phyloP scores from a whole-genome alignment of 495 filamentous ascomycete genomes.

The Podospora sp. region DNA sequence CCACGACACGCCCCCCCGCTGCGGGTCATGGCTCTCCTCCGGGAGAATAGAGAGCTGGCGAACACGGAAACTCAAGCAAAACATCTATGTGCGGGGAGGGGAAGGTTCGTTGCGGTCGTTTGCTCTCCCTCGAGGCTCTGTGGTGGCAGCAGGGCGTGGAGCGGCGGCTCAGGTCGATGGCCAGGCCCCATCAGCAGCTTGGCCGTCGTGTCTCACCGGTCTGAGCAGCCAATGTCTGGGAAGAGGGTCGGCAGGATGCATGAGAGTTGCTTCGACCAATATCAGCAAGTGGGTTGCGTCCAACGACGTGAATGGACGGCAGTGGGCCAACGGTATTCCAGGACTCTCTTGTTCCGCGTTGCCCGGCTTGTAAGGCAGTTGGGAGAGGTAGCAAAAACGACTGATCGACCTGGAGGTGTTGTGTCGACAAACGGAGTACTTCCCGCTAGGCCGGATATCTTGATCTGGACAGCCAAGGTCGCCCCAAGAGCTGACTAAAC shows the following conservation, averaged over 20 bases:
- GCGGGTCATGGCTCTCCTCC: background rate
- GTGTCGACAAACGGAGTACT: constrained; percentile 1
- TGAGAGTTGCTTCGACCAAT: constrained; percentile 16
- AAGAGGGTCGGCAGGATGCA: constrained; percentile 12
- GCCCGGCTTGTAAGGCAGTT: background rate
- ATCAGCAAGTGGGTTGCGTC: background rate
- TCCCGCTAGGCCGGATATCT: background rate
- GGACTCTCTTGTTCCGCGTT: background rate
- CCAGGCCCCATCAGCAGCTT: background rate
- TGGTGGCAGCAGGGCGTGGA: background rate
- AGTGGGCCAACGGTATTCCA: constrained; percentile 12
- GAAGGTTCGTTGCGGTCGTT: background rate
- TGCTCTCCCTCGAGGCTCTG: background rate
- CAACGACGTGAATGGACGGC: constrained; percentile 17
- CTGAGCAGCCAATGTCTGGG: constrained; percentile 9
- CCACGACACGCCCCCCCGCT: background rate
- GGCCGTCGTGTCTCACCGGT: constrained; percentile 15
- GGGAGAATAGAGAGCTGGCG: background rate
- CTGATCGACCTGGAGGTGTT: background rate
- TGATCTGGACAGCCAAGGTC: constrained; percentile 1
- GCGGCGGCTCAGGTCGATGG: constrained; percentile 4
- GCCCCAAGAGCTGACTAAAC: constrained; percentile 5
- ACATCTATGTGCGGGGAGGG: background rate
- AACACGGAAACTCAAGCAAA: background rate
- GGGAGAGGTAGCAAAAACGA: background rate